A percentile compares a stretch with the other conserved stretches of the same genome.
These are phyloP conservation scores for slime mould (Dictyostelium discoideum) DNA, from an alignment of 78 protist genomes.

Conservation along the genomic window dicty_2.7 NC_007089.4:5686501-5687000, in stretches of 20 bases:
- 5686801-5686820: background rate
- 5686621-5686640: background rate
- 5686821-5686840: background rate
- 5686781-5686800: background rate
- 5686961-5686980: background rate
- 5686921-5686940: background rate
- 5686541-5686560: background rate
- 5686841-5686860: background rate
- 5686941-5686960: background rate
- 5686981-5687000: background rate
- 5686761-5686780: background rate
- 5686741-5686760: background rate
- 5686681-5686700: background rate
- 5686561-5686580: background rate
- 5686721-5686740: background rate
- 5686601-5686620: background rate
- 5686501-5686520: background rate
- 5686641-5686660: background rate
- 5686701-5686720: background rate
- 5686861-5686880: background rate
- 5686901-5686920: background rate
- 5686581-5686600: background rate
- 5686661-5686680: background rate
- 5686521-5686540: background rate
- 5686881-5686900: too few relatives aligned